Conservation (phyloP, 495 filamentous ascomycete species). For the Oleoguttula mirabilis region DNA sequence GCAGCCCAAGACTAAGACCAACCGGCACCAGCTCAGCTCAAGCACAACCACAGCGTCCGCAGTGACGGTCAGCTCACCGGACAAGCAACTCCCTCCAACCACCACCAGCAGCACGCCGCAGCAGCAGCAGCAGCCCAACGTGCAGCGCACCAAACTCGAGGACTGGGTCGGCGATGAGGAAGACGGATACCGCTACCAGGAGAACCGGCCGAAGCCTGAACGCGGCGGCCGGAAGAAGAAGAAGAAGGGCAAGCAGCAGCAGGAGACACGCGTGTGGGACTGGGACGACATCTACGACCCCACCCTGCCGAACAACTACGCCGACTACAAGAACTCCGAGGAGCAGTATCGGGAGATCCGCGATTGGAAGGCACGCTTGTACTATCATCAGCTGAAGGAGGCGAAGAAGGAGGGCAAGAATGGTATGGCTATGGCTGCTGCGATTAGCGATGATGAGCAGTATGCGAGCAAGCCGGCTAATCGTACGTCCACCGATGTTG, state of each 20-base stretch:
- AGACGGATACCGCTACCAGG: slow-evolving; percentile 46
- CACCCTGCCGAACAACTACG: slow-evolving; percentile 67
- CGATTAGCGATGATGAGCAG: neutral
- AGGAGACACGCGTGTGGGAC: slow-evolving; percentile 30
- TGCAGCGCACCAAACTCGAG: slow-evolving; percentile 55
- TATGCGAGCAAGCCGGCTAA: slow-evolving; percentile 1
- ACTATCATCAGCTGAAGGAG: slow-evolving; percentile 53
- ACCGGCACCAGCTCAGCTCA: slow-evolving; percentile 12
- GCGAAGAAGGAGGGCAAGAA: slow-evolving; percentile 5
- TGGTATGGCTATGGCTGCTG: neutral
- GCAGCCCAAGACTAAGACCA: slow-evolving; percentile 50
- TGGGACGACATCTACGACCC: slow-evolving; percentile 95
- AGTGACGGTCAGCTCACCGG: slow-evolving; percentile 15
- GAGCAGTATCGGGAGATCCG: slow-evolving; percentile 66
- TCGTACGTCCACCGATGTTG: slow-evolving; percentile 1
- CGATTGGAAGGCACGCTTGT: slow-evolving; percentile 81
- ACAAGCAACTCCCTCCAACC: slow-evolving; percentile 8
- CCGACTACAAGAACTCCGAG: slow-evolving; percentile 76
- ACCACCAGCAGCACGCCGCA: slow-evolving; percentile 6
- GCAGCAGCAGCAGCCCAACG: slow-evolving; percentile 6
- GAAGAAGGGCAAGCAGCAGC: slow-evolving; percentile 58
- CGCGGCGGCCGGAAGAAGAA: slow-evolving; percentile 77
- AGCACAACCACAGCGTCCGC: slow-evolving; percentile 8
- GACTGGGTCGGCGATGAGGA: slow-evolving; percentile 80
- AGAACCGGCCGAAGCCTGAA: slow-evolving; percentile 43